phyloP scores from a whole-genome alignment of 495 filamentous ascomycete species.

The Lindgomyces ingoldianus region DNA sequence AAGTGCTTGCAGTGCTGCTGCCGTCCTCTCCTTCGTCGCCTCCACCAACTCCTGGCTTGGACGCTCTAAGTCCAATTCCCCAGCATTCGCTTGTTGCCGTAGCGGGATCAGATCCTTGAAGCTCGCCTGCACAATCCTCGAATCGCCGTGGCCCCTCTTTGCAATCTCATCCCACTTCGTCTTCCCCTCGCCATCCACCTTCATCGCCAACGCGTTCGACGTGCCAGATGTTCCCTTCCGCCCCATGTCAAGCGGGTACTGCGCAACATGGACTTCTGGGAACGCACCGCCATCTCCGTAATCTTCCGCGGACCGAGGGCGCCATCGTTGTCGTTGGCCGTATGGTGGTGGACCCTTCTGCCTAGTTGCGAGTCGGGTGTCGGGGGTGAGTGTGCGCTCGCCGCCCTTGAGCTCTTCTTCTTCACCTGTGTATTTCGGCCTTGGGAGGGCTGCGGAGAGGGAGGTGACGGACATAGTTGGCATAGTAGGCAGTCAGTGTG shows the following conservation, averaged over 20 bases:
- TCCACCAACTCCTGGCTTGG: constrained; percentile 82
- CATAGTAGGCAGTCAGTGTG: not conserved
- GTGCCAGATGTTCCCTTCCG: constrained; percentile 66
- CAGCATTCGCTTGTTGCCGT: constrained; percentile 88
- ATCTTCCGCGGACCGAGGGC: constrained; percentile 81
- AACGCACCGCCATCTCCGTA: constrained; percentile 97
- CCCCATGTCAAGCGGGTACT: constrained; percentile 95
- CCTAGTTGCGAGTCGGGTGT: constrained; percentile 83
- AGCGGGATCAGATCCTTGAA: constrained; percentile 98
- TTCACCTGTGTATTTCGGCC: constrained; percentile 84
- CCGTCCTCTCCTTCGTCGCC: constrained; percentile 82
- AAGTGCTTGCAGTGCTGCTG: constrained; percentile 75
- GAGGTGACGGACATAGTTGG: constrained; percentile 53
- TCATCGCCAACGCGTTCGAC: constrained; percentile 86
- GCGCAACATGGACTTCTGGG: constrained; percentile 88
- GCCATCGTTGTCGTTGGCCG: constrained; percentile 80
- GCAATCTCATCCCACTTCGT: constrained; percentile 98
- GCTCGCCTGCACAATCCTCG: constrained; percentile 84
- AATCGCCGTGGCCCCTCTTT: constrained; percentile 79
- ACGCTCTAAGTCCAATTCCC: constrained; percentile 85
- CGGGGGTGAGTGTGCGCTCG: constrained; percentile 74
- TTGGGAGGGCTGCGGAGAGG: constrained; percentile 80
- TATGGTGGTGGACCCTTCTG: constrained; percentile 85
- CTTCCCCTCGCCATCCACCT: constrained; percentile 88
- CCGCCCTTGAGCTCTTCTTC: constrained; percentile 74